Evolutionary conservation across 1,284 basidiomycete species (phyloP).

Genomic region (Chalciporus sp.): DNA sequence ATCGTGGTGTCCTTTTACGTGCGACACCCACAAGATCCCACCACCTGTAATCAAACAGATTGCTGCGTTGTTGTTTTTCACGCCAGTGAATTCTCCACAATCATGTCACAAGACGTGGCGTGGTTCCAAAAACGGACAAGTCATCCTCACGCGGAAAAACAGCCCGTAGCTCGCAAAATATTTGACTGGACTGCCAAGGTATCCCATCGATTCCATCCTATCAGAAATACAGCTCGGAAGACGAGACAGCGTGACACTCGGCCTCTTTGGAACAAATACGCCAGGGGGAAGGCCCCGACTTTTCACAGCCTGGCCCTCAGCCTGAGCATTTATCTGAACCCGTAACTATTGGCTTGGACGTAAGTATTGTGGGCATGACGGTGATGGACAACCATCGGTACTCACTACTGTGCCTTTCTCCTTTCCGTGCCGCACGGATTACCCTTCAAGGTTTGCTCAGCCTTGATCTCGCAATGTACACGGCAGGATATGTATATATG

Average conservation of each 20-base stretch:
- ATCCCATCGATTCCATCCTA: background rate
- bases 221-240: background rate
- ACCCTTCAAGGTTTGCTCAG: background rate
- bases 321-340: too few relatives aligned
- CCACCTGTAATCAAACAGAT: background rate
- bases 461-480: background rate
- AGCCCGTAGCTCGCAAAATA: background rate
- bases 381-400: too few relatives aligned
- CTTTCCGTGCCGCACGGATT: background rate
- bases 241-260: background rate
- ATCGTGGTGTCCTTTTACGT: background rate
- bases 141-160: background rate
- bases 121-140: background rate
- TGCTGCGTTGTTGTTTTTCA: background rate
- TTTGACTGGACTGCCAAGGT: background rate
- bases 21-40: conserved; percentile 2
- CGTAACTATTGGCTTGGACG: background rate
- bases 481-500: background rate
- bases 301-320: background rate
- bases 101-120: background rate
- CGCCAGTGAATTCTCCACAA: background rate
- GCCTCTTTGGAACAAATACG: background rate
- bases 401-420: background rate
- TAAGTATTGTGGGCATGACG: background rate
- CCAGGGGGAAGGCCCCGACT: too few relatives aligned